A percentile compares a stretch with the other conserved stretches of the same genome.
These are phyloP conservation scores for Sporothrix phasma DNA, from an alignment of 2,329 filamentous ascomycete species.

Conservation along the genomic window DNA sequence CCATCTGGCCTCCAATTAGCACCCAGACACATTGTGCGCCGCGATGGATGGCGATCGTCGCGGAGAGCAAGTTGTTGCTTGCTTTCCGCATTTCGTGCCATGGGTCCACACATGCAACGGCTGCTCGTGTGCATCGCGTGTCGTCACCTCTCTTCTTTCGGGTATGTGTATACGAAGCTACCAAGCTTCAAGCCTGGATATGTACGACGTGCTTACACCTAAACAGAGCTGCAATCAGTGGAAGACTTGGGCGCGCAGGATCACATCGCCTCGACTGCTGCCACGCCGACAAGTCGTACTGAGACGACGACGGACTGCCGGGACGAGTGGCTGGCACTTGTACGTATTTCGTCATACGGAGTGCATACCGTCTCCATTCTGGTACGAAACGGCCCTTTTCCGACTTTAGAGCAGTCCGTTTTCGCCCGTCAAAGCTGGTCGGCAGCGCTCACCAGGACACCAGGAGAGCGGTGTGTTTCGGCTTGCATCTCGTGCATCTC, in stretches of 20 bases:
- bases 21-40: neutral
- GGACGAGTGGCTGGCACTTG: too few species aligned
- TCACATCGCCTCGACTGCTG: constrained; percentile 2
- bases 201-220: too few species aligned
- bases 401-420: neutral
- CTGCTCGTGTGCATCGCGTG: too few species aligned
- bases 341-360: too few species aligned
- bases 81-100: neutral
- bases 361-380: too few species aligned
- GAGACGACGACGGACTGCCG: neutral
- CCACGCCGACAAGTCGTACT: neutral
- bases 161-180: too few species aligned
- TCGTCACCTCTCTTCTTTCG: too few species aligned
- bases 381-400: neutral
- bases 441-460: neutral
- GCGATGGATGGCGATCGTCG: neutral
- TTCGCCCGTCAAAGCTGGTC: neutral
- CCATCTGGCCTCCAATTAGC: neutral
- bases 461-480: neutral
- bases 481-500: neutral
- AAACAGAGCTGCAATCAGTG: neutral
- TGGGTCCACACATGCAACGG: neutral
- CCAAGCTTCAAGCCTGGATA: too few species aligned
- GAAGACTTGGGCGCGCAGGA: neutral
- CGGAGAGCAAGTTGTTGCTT: neutral